phyloP scores from a whole-genome alignment of 345 rosid genomes.

The Turnera subulata region DNA sequence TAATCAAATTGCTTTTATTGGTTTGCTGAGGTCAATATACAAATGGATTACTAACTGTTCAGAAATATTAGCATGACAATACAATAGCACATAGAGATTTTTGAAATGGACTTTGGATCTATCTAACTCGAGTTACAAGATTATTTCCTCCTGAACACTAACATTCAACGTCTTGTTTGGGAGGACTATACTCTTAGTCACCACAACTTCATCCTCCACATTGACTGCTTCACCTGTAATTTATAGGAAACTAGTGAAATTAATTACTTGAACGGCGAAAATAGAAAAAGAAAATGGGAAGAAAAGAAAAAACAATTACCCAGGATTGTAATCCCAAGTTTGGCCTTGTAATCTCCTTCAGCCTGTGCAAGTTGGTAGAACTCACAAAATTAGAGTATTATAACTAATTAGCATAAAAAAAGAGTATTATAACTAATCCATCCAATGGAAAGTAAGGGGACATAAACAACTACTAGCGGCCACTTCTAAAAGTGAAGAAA shows the following conservation, averaged over 20 bases:
- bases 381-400: not conserved
- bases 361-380: constrained; percentile 13
- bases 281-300: not conserved
- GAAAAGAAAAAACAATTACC: constrained; percentile 13
- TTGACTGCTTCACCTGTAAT: constrained; percentile 23
- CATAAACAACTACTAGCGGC: not conserved
- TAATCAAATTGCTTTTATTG: too few species aligned
- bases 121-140: constrained; percentile 12
- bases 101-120: too few species aligned
- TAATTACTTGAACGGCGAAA: too few species aligned
- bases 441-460: not conserved
- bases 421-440: not conserved
- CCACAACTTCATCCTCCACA: constrained; percentile 31
- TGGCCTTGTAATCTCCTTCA: constrained; percentile 24
- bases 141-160: constrained; percentile 32
- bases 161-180: constrained; percentile 31
- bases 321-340: constrained; percentile 27
- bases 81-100: too few species aligned
- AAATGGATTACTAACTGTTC: too few species aligned
- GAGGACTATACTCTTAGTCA: constrained; percentile 26
- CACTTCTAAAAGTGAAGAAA: too few species aligned
- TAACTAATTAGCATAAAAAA: not conserved
- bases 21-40: too few species aligned
- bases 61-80: not conserved
- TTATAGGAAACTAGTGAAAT: not conserved